phyloP scores from a whole-genome alignment of 306 rosid genomes.

The Glycine tomentella region DNA sequence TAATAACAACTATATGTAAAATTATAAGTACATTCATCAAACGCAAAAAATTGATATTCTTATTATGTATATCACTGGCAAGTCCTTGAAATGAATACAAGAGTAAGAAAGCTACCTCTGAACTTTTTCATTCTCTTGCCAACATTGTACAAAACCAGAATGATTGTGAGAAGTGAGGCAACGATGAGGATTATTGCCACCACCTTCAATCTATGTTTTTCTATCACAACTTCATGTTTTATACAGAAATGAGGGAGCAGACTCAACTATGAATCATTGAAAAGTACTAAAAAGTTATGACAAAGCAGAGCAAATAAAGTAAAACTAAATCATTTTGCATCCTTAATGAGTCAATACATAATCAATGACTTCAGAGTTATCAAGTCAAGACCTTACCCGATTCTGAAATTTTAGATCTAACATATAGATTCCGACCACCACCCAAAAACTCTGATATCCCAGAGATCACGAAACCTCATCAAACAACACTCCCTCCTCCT shows the following conservation, averaged over 20 bases:
- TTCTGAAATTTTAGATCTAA: constrained; percentile 49
- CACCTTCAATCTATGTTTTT: constrained; percentile 27
- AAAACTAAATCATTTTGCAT: constrained; percentile 13
- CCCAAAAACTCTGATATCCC: constrained; percentile 45
- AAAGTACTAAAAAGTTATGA: neutral
- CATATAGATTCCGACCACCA: constrained; percentile 50
- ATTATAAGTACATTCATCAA: neutral
- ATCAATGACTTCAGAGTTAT: constrained; percentile 17
- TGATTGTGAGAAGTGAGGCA: constrained; percentile 31
- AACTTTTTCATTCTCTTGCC: constrained; percentile 36
- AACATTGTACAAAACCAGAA: constrained; percentile 36
- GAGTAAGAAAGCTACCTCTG: constrained; percentile 44
- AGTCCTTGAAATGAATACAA: constrained; percentile 7
- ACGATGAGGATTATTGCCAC: constrained; percentile 23
- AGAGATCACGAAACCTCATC: constrained; percentile 61
- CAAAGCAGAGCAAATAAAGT: neutral
- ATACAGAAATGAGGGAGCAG: constrained; percentile 29
- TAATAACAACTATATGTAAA: neutral
- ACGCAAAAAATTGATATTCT: neutral
- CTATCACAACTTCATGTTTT: constrained; percentile 39
- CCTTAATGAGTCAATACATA: neutral
- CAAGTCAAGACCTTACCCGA: constrained; percentile 42
- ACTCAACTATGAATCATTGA: constrained; percentile 21
- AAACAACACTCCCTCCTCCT: constrained; percentile 64
- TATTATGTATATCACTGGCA: neutral